A percentile compares a stretch with the other conserved stretches of the same genome.
phyloP scores from a whole-genome alignment of 495 filamentous ascomycete genomes.

The Cetradonia linearis region DNA sequence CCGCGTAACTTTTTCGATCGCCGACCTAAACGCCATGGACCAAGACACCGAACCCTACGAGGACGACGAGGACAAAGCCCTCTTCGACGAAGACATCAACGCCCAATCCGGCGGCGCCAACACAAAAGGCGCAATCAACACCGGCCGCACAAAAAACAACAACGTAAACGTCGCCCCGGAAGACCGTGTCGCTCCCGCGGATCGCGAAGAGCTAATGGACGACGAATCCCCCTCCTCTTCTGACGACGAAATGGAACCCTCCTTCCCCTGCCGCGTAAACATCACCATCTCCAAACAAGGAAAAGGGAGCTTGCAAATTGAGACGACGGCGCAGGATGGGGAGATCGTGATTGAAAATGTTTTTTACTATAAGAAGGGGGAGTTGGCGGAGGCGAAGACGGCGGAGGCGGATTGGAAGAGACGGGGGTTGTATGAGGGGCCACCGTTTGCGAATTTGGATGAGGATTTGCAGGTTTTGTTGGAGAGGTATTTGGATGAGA shows the following conservation, averaged over 20 bases:
- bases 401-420: constrained; percentile 59
- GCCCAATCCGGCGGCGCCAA: constrained; percentile 43
- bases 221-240: constrained; percentile 30
- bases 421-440: constrained; percentile 76
- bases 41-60: constrained; percentile 44
- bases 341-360: constrained; percentile 84
- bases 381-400: constrained; percentile 55
- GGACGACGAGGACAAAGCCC: constrained; percentile 28
- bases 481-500: constrained; percentile 90
- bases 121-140: constrained; percentile 45
- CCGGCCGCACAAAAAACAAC: constrained; percentile 37
- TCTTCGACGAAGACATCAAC: constrained; percentile 42
- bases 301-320: constrained; percentile 74
- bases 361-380: constrained; percentile 68
- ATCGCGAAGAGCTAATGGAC: constrained; percentile 42
- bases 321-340: constrained; percentile 79
- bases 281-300: constrained; percentile 76
- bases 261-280: constrained; percentile 74
- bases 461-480: constrained; percentile 87
- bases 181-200: constrained; percentile 48
- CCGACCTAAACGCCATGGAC: constrained; percentile 70
- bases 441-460: constrained; percentile 87
- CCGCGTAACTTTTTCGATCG: constrained; percentile 83
- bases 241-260: constrained; percentile 41
- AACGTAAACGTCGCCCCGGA: constrained; percentile 47